Evolutionary conservation across 768 basidiomycete genomes (phyloP), one percentile per base, ranked within the genome.

Genomic region (Phlegmacium glaucopus): DNA sequence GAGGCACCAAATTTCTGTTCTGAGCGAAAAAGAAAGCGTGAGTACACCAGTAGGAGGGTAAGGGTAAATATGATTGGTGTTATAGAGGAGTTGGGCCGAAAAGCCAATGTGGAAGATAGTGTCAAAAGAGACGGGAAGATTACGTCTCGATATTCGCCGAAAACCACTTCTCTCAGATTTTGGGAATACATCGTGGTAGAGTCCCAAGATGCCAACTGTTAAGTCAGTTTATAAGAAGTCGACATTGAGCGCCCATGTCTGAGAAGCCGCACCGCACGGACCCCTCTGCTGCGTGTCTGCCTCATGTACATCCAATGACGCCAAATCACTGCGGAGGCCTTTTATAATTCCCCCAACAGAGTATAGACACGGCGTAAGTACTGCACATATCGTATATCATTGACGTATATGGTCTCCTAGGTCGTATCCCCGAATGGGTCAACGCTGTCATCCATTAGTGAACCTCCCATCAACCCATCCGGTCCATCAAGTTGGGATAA

Each of bases 401-500:
- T 53, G 50, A 28, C 49, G 34, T 11, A 40, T 9, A 25, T 15
- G 17, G 41, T 39, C 26, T 38, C 35, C 43, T 52, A 52, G 40
- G 51, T 38, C 17, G 55, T 53, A 18, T 59, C 59, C 27, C 64
- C 72, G 59, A 89, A 90, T 6, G 85, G 85, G 57, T 89, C 83
- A 1, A 58, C 73, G 12, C 68, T 67, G 42, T 75, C 65, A 61
- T 82, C 81, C 74, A 90, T 79, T 48, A 85, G 59, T 13, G 76
- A 62, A 1, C 78, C 81, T 11, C 80, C 85, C 28, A 87, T 69
- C 17, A 89, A 59, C 9, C 67, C 71, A 54, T 85, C 79, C 27
- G 64, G 62, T 2, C 60, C 52, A 36, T 79, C 78, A 48, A 89
- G 61, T 57, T 86, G 82, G 11, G 76, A 72, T 35, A 88, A 63